Percentiles rank a stretch among this genome's conserved stretches.
These are phyloP conservation scores for Malassezia psittaci DNA, from an alignment of 1,284 basidiomycete genomes.

Conservation along the genomic window DNA sequence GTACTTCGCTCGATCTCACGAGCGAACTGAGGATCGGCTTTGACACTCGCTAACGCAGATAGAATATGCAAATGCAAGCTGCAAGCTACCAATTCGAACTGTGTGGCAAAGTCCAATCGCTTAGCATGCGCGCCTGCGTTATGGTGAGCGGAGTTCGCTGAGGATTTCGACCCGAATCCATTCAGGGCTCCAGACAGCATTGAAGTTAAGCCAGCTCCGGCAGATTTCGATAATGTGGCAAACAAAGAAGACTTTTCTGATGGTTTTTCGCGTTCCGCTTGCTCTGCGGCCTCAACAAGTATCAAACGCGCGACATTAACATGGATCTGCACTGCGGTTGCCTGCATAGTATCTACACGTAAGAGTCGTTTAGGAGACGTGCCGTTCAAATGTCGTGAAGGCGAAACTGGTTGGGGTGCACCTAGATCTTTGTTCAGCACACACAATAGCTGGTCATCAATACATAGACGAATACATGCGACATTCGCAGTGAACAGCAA, in stretches of 20 bases:
- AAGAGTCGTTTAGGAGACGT: slow-evolving; percentile 56
- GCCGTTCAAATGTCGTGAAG: slow-evolving; percentile 54
- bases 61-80: slow-evolving; percentile 71
- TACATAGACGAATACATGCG: slow-evolving; percentile 55
- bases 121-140: neutral
- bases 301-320: slow-evolving; percentile 75
- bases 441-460: slow-evolving; percentile 65
- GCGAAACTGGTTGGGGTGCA: slow-evolving; percentile 54
- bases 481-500: slow-evolving; percentile 88
- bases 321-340: slow-evolving; percentile 67
- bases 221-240: slow-evolving; percentile 38
- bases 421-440: slow-evolving; percentile 63
- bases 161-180: slow-evolving; percentile 4
- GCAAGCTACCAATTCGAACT: slow-evolving; percentile 49
- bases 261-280: slow-evolving; percentile 60
- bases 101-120: slow-evolving; percentile 14
- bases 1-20: slow-evolving; percentile 79
- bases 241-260: slow-evolving; percentile 25
- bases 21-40: slow-evolving; percentile 62
- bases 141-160: neutral
- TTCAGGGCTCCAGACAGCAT: slow-evolving; percentile 48
- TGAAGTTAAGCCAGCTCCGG: slow-evolving; percentile 37
- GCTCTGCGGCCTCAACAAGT: slow-evolving; percentile 49
- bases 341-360: slow-evolving; percentile 59
- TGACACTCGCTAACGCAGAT: slow-evolving; percentile 67